Conservation (phyloP, 1,284 basidiomycete genomes). For the Puccinia polysora region DNA sequence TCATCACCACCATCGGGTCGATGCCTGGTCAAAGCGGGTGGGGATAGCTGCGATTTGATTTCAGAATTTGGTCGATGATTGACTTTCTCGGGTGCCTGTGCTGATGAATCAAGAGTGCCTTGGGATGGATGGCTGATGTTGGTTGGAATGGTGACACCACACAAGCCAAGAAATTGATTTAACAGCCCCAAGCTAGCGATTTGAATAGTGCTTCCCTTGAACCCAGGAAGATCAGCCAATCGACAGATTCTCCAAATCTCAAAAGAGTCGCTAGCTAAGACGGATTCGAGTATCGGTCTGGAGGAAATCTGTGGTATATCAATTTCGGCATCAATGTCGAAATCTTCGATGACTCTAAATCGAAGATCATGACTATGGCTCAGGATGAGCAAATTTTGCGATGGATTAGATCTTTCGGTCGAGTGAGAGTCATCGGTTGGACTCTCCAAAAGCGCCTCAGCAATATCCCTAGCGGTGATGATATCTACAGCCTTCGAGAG, state of each 20-base stretch:
- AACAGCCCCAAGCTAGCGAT: constrained; percentile 1
- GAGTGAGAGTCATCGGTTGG: no score
- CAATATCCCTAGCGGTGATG: constrained; percentile 13
- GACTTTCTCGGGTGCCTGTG: not conserved
- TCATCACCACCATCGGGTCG: no score
- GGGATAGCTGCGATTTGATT: no score
- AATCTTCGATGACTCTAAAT: no score
- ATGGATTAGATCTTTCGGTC: no score
- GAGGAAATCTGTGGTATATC: not conserved
- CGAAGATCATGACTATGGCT: no score
- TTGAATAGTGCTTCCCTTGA: not conserved
- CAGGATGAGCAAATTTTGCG: no score
- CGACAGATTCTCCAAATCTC: not conserved
- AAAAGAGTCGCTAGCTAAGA: not conserved
- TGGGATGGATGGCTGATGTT: no score
- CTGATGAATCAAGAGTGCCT: not conserved
- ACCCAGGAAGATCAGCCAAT: not conserved
- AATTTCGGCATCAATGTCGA: not conserved
- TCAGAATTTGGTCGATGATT: not conserved
- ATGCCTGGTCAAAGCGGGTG: no score
- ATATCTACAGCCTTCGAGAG: not conserved
- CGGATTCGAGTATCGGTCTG: not conserved
- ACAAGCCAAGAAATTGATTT: constrained; percentile 1
- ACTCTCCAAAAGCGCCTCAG: constrained; percentile 1
- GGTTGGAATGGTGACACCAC: not conserved